A percentile compares a stretch with the other conserved stretches of the same genome.
Evolutionary conservation across 2,329 filamentous ascomycete species (phyloP).

Genomic region (Arthroderma sp.): DNA sequence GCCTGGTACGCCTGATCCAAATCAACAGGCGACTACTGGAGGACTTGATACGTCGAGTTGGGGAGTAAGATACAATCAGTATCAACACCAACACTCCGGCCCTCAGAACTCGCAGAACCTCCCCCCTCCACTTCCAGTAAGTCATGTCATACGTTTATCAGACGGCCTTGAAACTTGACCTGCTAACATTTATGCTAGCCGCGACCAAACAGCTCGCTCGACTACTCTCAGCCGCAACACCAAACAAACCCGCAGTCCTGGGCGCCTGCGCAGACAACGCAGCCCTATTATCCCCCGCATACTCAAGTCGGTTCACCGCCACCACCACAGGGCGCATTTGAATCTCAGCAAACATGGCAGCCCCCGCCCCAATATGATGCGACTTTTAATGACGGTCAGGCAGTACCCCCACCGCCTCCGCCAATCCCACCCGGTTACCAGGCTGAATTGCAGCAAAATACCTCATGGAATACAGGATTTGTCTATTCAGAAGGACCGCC

Average conservation of each 20-base stretch:
- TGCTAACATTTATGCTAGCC: slow-evolving; percentile 16
- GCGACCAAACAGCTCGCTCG: slow-evolving; percentile 22
- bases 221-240: slow-evolving; percentile 12
- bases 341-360: slow-evolving; percentile 13
- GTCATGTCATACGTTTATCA: not conserved
- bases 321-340: too few species aligned
- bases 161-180: not conserved
- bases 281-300: slow-evolving; percentile 9
- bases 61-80: slow-evolving; percentile 31
- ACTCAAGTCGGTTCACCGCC: not conserved
- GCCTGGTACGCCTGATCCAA: slow-evolving; percentile 11
- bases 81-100: slow-evolving; percentile 9
- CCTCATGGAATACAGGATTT: slow-evolving; percentile 7
- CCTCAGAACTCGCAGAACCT: slow-evolving; percentile 12
- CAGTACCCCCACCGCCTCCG: slow-evolving; percentile 28
- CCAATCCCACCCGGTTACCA: slow-evolving; percentile 29
- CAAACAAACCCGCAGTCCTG: slow-evolving; percentile 11
- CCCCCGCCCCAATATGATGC: slow-evolving; percentile 14
- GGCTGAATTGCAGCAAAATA: slow-evolving; percentile 16
- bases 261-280: slow-evolving; percentile 4
- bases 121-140: slow-evolving; percentile 27
- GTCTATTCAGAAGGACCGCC: slow-evolving; percentile 20
- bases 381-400: slow-evolving; percentile 11
- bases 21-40: slow-evolving; percentile 11
- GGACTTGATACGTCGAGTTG: slow-evolving; percentile 25